Conservation (phyloP, 208 protist species). For the Leishmania turanica region DNA sequence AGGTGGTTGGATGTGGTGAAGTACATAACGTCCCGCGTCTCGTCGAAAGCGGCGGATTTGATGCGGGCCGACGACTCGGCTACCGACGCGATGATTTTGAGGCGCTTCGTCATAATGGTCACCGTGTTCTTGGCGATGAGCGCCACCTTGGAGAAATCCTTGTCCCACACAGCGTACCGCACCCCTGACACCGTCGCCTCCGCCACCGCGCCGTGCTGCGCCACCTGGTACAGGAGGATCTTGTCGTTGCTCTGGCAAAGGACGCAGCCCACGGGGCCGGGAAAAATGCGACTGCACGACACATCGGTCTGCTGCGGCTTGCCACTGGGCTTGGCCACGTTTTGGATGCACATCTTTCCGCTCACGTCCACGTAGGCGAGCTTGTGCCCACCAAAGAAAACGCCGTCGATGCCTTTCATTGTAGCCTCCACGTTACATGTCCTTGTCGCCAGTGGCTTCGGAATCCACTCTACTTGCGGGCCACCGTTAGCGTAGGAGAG, state of each 20-base stretch:
- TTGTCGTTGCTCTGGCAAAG: conserved; percentile 86
- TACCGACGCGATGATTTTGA: conserved; percentile 92
- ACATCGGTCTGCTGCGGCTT: conserved; percentile 66
- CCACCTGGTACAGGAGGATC: conserved; percentile 95
- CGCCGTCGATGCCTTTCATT: conserved; percentile 70
- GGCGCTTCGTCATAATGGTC: conserved; percentile 86
- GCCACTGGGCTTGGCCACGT: conserved; percentile 80
- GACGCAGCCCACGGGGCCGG: conserved; percentile 69
- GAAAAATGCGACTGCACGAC: conserved; percentile 76
- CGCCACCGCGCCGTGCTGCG: conserved; percentile 84
- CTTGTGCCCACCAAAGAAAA: conserved; percentile 96
- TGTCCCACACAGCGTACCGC: conserved; percentile 96
- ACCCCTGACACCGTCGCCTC: conserved; percentile 65
- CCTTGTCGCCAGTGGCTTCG: conserved; percentile 15
- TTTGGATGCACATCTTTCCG: conserved; percentile 86
- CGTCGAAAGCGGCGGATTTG: conserved; percentile 95
- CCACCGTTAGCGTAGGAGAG: conserved; percentile 57
- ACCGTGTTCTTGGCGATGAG: conserved; percentile 92
- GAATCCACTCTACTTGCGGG: conserved; percentile 36
- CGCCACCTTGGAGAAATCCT: conserved; percentile 91
- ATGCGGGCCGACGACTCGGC: conserved; percentile 94
- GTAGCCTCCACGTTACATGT: conserved; percentile 22
- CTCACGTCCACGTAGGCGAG: conserved; percentile 93
- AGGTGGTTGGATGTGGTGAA: conserved; percentile 99
- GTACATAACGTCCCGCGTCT: conserved; percentile 95